phyloP scores from a whole-genome alignment of 768 basidiomycete species.

The Pleurotus pulmonarius region DNA sequence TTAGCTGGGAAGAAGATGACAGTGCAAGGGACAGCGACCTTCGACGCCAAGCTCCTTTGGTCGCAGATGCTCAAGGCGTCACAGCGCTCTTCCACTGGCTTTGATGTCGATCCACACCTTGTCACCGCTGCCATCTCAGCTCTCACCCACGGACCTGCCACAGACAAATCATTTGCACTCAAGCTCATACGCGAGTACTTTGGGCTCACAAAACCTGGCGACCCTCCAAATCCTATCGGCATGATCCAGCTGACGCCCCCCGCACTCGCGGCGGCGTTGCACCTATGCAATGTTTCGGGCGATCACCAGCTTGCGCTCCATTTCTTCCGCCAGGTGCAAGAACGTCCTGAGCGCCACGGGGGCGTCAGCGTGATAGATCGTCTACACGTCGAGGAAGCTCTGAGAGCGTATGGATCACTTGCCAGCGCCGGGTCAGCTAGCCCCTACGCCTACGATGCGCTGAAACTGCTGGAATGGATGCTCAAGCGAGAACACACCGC shows the following conservation, averaged over 20 bases:
- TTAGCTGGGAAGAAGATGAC: conserved; percentile 25
- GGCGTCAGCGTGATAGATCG: conserved; percentile 41
- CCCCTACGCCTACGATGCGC: conserved; percentile 36
- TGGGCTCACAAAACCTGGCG: conserved; percentile 50
- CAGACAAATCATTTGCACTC: conserved; percentile 67
- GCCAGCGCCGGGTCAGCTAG: conserved; percentile 28
- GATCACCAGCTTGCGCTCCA: conserved; percentile 47
- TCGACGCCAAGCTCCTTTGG: conserved; percentile 74
- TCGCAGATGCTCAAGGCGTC: conserved; percentile 52
- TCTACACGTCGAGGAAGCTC: conserved; percentile 57
- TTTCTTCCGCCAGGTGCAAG: conserved; percentile 58
- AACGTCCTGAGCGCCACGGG: conserved; percentile 34
- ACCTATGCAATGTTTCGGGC: conserved; percentile 47
- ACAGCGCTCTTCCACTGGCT: conserved; percentile 33
- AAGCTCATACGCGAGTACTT: conserved; percentile 59
- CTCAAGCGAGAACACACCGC: conserved; percentile 44
- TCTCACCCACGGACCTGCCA: conserved; percentile 48
- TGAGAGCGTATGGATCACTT: conserved; percentile 48
- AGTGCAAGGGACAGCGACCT: conserved; percentile 34
- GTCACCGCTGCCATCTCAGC: conserved; percentile 51
- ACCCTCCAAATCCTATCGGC: conserved; percentile 31
- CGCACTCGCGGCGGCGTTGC: conserved; percentile 51
- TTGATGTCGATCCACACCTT: conserved; percentile 51
- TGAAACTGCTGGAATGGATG: conserved; percentile 69
- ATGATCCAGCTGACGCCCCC: conserved; percentile 39